Evolutionary conservation across 2,329 filamentous ascomycete species (phyloP), one percentile per base, ranked within the genome.

Genomic region (Aspergillus fumigatiaffinis): DNA sequence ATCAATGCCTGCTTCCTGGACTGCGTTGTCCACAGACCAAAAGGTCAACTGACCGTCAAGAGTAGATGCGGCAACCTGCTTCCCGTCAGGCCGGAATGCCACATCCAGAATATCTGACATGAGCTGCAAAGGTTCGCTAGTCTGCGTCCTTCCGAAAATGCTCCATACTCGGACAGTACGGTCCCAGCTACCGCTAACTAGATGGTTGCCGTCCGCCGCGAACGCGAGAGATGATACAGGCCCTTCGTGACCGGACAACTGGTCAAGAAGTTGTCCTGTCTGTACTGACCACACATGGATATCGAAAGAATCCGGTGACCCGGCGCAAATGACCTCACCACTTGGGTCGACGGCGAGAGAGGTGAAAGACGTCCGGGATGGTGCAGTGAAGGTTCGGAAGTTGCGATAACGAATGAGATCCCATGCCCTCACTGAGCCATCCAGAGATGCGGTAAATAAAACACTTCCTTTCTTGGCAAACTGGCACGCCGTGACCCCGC

Each of bases 211-310:
- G 68, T 96, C 91, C 0, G 92, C 90, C 1, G 93, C 87, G 70
- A 99, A 99, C 2, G 91, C 86, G 26, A 99, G 79, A 2, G 90
- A 87, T 4, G 92, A 94, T 1, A 99, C 89, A 0, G 94, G 94
- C 0, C 93, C 94, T 76, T 99, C 93, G 66, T 99, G 94, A 1
- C 94, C 95, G 6, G 92, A 84, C 25, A 99, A 80, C 63, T 89
- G 89, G 71, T 99, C 94, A 5, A 99, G 85, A 20, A 99, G 81
- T 73, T 99, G 94, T 2, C 94, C 94, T 0, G 93, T 99, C 71
- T 99, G 94, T 3, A 99, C 95, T 4, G 91, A 97, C 94, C 94
- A 99, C 60, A 99, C 90, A 75, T 99, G 92, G 52, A 99, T 91
- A 69, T 97, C 93, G 64, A 97, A 97, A 4, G 92, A 96, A 73